These are phyloP conservation scores for Penicillium sp. DNA, from an alignment of 2,329 filamentous ascomycete genomes.

Conservation along the genomic window DNA sequence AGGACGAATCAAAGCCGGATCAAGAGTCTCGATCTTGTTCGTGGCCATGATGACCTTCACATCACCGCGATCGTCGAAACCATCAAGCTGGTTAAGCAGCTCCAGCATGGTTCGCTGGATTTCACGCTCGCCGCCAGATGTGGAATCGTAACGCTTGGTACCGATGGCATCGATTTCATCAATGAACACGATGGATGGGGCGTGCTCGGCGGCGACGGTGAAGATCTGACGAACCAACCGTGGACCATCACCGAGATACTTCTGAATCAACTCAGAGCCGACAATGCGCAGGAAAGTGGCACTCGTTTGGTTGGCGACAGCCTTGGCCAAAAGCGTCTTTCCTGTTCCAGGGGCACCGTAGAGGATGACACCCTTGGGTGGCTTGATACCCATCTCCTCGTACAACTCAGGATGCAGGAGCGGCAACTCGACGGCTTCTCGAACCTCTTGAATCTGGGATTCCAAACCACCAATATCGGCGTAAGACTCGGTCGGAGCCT, in stretches of 20 bases:
- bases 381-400: conserved; percentile 99
- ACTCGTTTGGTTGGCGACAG: conserved; percentile 97
- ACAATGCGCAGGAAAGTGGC: conserved; percentile 97
- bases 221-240: conserved; percentile 91
- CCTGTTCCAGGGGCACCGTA: conserved; percentile 97
- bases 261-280: conserved; percentile 95
- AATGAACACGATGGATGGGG: conserved; percentile 97
- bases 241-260: conserved; percentile 95
- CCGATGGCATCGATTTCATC: conserved; percentile 99
- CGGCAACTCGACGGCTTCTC: conserved; percentile 94
- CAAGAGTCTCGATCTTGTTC: conserved; percentile 98
- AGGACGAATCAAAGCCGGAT: conserved; percentile 92
- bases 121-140: conserved; percentile 93
- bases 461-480: conserved; percentile 98
- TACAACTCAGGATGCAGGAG: conserved; percentile 95
- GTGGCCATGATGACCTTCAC: conserved; percentile 99
- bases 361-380: conserved; percentile 97
- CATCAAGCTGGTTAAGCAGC: conserved; percentile 95
- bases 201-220: conserved; percentile 89
- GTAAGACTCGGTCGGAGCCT: conserved; percentile 96
- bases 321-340: conserved; percentile 94
- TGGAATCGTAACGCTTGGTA: conserved; percentile 97
- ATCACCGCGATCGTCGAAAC: conserved; percentile 97
- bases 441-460: conserved; percentile 92
- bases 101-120: conserved; percentile 99